Conservation (phyloP, 2,329 filamentous ascomycete species). For the Claviceps digitariae region DNA sequence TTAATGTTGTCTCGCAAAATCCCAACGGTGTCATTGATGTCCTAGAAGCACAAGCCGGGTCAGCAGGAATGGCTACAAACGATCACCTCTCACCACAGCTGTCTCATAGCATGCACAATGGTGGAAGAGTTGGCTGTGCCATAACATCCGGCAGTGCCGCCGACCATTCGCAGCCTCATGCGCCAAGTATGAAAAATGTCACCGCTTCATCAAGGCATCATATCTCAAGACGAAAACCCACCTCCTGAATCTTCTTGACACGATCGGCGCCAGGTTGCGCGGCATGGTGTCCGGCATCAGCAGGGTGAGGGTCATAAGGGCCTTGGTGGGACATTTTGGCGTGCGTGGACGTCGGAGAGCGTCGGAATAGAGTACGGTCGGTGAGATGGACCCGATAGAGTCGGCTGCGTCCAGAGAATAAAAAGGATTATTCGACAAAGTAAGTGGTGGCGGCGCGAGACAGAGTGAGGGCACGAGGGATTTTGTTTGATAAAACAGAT, state of each 20-base stretch:
- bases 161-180: neutral
- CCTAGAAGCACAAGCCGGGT: slow-evolving; percentile 36
- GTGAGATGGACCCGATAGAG: slow-evolving; percentile 10
- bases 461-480: neutral
- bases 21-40: slow-evolving; percentile 93
- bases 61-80: neutral
- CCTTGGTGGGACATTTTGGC: slow-evolving; percentile 6
- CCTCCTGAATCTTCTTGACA: slow-evolving; percentile 4
- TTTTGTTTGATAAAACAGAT: neutral
- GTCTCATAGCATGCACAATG: neutral
- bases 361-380: slow-evolving; percentile 2
- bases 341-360: neutral
- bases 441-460: neutral
- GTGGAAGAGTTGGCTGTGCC: neutral
- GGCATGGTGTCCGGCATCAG: slow-evolving; percentile 3
- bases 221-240: neutral
- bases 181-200: neutral
- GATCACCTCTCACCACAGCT: neutral
- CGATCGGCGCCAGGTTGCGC: slow-evolving; percentile 2
- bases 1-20: slow-evolving; percentile 98
- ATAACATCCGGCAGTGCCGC: neutral
- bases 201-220: neutral
- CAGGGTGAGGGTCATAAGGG: slow-evolving; percentile 6
- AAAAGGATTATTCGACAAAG: neutral
- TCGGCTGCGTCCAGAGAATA: neutral